phyloP scores from a whole-genome alignment of 139 green algal genomes.

The Nannochloris sp. region DNA sequence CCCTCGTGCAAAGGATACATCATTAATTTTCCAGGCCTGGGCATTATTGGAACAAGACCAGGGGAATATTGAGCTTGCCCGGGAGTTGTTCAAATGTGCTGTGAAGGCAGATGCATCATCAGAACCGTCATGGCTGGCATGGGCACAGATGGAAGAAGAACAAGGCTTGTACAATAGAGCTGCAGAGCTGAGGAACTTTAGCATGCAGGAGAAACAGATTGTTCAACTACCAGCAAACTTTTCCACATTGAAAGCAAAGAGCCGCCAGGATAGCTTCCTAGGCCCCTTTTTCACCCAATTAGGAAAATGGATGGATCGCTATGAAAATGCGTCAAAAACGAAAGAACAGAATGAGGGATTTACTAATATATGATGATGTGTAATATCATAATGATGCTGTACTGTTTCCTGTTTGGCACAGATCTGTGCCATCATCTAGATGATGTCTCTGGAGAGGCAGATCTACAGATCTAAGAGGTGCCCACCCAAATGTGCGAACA shows the following conservation, averaged over 20 bases:
- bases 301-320: conserved; percentile 18
- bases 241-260: conserved; percentile 29
- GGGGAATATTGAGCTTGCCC: conserved; percentile 61
- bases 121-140: conserved; percentile 63
- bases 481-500: too few relatives aligned
- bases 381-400: too few relatives aligned
- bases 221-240: conserved; percentile 57
- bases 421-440: too few relatives aligned
- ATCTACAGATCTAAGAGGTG: too few relatives aligned
- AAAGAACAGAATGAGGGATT: neutral
- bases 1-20: conserved; percentile 32
- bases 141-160: conserved; percentile 82
- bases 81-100: conserved; percentile 87
- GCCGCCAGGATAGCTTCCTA: conserved; percentile 1
- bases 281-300: conserved; percentile 14
- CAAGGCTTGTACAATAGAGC: conserved; percentile 60
- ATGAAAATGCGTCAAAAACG: conserved; percentile 13
- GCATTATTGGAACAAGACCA: conserved; percentile 67
- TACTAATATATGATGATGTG: neutral
- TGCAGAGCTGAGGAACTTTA: conserved; percentile 71
- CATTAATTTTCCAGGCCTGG: conserved; percentile 81
- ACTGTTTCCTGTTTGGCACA: too few relatives aligned
- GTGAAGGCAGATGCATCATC: conserved; percentile 69
- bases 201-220: conserved; percentile 52
- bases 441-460: too few relatives aligned